These are phyloP conservation scores for Candida boleticola DNA, from an alignment of 805 yeast genomes.

Conservation along the genomic window DNA sequence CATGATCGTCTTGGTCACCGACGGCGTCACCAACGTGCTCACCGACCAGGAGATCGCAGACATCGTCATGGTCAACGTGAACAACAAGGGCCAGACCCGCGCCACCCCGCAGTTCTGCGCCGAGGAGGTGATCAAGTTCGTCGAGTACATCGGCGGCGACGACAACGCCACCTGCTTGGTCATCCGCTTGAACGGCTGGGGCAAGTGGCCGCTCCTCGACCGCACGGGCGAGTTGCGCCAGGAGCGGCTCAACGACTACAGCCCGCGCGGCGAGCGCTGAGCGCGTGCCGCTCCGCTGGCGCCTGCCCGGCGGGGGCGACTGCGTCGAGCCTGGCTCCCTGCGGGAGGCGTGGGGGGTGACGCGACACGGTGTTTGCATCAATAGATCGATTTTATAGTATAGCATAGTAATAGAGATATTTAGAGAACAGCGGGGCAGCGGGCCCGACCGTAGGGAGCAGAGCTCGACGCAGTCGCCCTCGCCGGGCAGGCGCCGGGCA, in stretches of 20 bases:
- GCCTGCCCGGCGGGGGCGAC: background rate
- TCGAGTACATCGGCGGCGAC: constrained; percentile 84
- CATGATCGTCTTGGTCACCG: constrained; percentile 77
- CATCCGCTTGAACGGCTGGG: constrained; percentile 85
- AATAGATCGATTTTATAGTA: too few relatives aligned
- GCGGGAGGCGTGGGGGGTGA: too few relatives aligned
- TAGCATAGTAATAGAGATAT: too few relatives aligned
- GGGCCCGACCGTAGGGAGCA: too few relatives aligned
- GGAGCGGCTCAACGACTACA: constrained; percentile 54
- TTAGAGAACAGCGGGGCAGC: too few relatives aligned
- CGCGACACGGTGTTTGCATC: too few relatives aligned
- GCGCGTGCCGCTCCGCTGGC: background rate
- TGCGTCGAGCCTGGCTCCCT: background rate
- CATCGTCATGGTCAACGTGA: constrained; percentile 66
- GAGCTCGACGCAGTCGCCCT: background rate
- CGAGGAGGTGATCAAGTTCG: constrained; percentile 77
- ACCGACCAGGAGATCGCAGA: constrained; percentile 93
- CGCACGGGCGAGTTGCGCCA: constrained; percentile 82
- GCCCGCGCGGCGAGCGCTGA: constrained; percentile 23
- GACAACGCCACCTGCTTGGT: constrained; percentile 95
- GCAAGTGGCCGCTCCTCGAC: constrained; percentile 83
- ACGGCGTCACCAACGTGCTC: constrained; percentile 80
- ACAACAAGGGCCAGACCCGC: constrained; percentile 57
- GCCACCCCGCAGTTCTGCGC: constrained; percentile 89
- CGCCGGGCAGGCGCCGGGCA: background rate